Conservation (phyloP, 2,329 filamentous ascomycete species). For the Trichoderma atroviride region DNA sequence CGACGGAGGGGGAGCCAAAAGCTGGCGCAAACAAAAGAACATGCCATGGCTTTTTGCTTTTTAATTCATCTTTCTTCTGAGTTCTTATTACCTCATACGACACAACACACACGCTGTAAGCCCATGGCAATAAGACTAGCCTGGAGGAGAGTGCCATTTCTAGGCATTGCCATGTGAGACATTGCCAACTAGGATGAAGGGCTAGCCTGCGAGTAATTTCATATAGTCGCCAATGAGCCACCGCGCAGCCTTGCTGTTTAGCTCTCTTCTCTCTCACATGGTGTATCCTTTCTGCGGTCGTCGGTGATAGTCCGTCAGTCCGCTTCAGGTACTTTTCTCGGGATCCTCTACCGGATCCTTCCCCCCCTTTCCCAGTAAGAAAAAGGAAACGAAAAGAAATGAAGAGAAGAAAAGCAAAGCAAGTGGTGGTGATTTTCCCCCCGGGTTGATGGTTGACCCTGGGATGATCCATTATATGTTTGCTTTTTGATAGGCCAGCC, state of each 20-base stretch:
- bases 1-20: background rate
- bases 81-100: background rate
- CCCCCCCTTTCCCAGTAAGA: background rate
- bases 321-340: background rate
- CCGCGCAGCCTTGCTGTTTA: background rate
- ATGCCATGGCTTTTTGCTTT: background rate
- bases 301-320: background rate
- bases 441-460: constrained; percentile 6
- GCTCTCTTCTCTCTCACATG: no score
- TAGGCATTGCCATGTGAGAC: background rate
- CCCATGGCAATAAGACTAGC: background rate
- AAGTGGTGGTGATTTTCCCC: background rate
- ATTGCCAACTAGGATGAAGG: background rate
- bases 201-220: background rate
- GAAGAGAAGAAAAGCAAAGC: background rate
- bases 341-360: background rate
- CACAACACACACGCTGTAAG: background rate
- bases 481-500: background rate
- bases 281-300: background rate
- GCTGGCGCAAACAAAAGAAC: background rate
- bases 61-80: background rate
- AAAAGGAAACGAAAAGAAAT: background rate
- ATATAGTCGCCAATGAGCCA: background rate
- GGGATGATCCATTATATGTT: background rate
- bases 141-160: background rate